phyloP scores from a whole-genome alignment of 306 rosid species.

The Castanopsis chinensis region DNA sequence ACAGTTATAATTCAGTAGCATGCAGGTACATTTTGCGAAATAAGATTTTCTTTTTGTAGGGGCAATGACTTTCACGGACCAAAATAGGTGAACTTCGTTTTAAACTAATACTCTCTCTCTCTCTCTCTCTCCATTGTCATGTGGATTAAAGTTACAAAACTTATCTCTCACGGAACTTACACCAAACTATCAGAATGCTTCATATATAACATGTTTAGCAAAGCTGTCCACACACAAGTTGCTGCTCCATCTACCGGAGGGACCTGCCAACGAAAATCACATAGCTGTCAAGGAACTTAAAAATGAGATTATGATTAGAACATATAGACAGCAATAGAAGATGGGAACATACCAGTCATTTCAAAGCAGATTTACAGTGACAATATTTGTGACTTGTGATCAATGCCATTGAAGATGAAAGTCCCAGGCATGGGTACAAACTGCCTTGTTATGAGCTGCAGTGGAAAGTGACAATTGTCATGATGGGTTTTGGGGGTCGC shows the following conservation, averaged over 20 bases:
- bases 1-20: no score
- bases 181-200: not conserved
- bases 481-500: not conserved
- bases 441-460: conserved; percentile 89
- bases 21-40: not conserved
- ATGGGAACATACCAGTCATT: conserved; percentile 23
- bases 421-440: conserved; percentile 92
- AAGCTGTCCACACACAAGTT: not conserved
- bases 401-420: conserved; percentile 88
- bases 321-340: not conserved
- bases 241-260: not conserved
- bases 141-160: not conserved
- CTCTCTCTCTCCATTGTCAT: not conserved
- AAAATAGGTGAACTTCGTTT: not conserved
- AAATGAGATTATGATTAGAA: not conserved
- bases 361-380: conserved; percentile 39
- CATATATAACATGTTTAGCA: not conserved
- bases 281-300: not conserved
- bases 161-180: not conserved
- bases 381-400: conserved; percentile 87
- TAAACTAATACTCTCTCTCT: not conserved
- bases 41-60: not conserved
- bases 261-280: conserved; percentile 31
- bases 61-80: not conserved
- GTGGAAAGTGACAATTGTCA: conserved; percentile 3